Conservation (phyloP, 2,329 filamentous ascomycete species). For the Xylaria sp. region DNA sequence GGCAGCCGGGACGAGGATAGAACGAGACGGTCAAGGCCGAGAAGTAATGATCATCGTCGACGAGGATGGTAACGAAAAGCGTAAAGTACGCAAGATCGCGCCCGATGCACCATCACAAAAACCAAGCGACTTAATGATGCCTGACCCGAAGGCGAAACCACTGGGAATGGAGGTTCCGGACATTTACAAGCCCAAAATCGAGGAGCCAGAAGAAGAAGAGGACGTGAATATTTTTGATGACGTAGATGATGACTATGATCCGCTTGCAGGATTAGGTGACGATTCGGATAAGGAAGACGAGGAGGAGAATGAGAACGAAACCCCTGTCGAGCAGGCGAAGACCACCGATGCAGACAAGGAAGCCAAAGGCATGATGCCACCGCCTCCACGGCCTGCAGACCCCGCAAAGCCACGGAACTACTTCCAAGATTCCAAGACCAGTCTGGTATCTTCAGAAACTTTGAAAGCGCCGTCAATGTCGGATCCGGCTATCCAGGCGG, state of each 20-base stretch:
- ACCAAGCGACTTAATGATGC: constrained; percentile 59
- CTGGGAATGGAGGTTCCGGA: constrained; percentile 75
- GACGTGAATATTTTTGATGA: constrained; percentile 74
- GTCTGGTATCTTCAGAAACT: constrained; percentile 64
- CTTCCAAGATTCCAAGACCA: constrained; percentile 69
- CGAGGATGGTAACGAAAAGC: constrained; percentile 73
- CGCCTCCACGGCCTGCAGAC: constrained; percentile 56
- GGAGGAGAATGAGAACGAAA: constrained; percentile 50
- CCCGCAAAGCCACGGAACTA: constrained; percentile 64
- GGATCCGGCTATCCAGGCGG: constrained; percentile 84
- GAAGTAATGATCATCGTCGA: constrained; percentile 74
- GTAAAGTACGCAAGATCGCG: constrained; percentile 67
- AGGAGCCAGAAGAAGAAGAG: constrained; percentile 64
- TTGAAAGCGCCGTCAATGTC: constrained; percentile 67
- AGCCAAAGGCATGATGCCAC: constrained; percentile 55
- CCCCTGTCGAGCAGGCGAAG: constrained; percentile 41
- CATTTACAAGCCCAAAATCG: constrained; percentile 61
- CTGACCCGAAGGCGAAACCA: constrained; percentile 66
- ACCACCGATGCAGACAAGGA: constrained; percentile 41
- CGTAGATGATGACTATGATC: constrained; percentile 74
- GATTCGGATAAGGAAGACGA: constrained; percentile 55
- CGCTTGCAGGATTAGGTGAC: constrained; percentile 67
- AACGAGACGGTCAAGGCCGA: constrained; percentile 69
- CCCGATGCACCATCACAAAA: constrained; percentile 52
- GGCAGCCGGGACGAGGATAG: constrained; percentile 67